Evolutionary conservation across 495 filamentous ascomycete species (phyloP).

Genomic region (Cercophora newfieldiana): DNA sequence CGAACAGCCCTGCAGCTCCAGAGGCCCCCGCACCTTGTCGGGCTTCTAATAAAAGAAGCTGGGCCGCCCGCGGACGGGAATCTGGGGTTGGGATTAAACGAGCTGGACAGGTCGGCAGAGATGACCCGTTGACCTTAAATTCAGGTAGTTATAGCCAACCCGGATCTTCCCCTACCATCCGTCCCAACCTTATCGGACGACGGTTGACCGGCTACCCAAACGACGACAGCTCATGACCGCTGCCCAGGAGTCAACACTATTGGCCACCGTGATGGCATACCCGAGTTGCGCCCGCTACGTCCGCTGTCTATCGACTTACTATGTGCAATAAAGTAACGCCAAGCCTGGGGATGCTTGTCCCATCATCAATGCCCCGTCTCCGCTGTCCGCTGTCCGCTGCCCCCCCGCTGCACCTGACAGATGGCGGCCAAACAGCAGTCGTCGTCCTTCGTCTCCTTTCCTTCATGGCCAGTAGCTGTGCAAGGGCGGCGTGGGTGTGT

Average conservation of each 20-base stretch:
- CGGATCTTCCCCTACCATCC: slow-evolving; percentile 26
- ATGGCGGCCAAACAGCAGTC: not conserved
- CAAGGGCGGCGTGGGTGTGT: not conserved
- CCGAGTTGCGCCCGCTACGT: not conserved
- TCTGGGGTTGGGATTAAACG: slow-evolving; percentile 22
- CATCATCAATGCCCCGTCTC: too few species aligned
- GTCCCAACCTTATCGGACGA: slow-evolving; percentile 23
- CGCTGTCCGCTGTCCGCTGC: too few species aligned
- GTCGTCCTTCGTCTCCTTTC: not conserved
- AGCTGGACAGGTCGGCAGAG: slow-evolving; percentile 23
- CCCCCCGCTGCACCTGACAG: too few species aligned
- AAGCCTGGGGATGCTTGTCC: not conserved
- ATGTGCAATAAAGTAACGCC: not conserved
- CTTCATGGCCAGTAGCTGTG: not conserved
- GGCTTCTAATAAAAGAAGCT: slow-evolving; percentile 34
- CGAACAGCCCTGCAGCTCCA: slow-evolving; percentile 3
- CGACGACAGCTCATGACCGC: not conserved
- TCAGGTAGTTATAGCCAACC: slow-evolving; percentile 22
- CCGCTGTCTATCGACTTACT: not conserved
- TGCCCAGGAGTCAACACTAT: not conserved
- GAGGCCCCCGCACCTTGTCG: slow-evolving; percentile 19
- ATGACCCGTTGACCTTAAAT: slow-evolving; percentile 21
- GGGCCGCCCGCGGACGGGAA: slow-evolving; percentile 20
- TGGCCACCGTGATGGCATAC: not conserved
- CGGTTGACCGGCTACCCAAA: not conserved